Base-by-base conservation (phyloP, 1,284 basidiomycete species). In the Anthracocystis panici-leucophaei region DNA sequence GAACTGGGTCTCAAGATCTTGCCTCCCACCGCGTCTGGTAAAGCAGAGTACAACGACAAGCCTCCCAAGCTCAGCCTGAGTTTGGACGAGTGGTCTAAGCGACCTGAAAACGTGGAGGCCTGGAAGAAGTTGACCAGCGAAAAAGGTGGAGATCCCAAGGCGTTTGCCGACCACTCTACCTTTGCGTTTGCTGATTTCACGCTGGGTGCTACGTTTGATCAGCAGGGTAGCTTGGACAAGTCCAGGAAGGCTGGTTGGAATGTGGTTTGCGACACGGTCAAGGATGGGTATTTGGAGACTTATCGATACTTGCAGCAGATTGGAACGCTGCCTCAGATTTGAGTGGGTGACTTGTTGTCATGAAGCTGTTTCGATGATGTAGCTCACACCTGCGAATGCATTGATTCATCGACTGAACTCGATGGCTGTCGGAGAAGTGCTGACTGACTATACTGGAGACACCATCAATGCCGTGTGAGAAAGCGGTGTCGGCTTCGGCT, bases 141-240 rank as follows among this genome's bases (percentile, higher is more conserved):
- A 20, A 58, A 63, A 55, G 71, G 66, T 11, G 62, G 66, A 14
- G 65, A 74, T 50, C 57, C 65, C 0, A 65, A 57, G 23, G 71
- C 71, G 8, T 74, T 74, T 45, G 27, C 61, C 6, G 65, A 67
- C 48, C 71, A 74, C 50, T 50, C 71, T 8, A 74, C 71, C 0
- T 74, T 74, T 46, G 71, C 58, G 0, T 74, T 74, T 33, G 71
- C 71, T 6, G 71, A 74, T 29, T 74, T 74, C 41, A 74, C 71
- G n/a, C 52, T 74, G 11, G 71, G 71, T 21, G 66, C 71, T 1
- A 74, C 71, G 5, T 74, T 74, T 27, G 71, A 74, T 11, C 71
- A 74, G 62, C 49, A 68, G 38, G 71, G 71, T 7, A 65, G 65
- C 23, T 46, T 74, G 21, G 65, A 74, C 31, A 74, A 74, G 59